These are phyloP conservation scores for Botrytis byssoidea DNA, from an alignment of 2,329 filamentous ascomycete genomes.

Conservation along the genomic window DNA sequence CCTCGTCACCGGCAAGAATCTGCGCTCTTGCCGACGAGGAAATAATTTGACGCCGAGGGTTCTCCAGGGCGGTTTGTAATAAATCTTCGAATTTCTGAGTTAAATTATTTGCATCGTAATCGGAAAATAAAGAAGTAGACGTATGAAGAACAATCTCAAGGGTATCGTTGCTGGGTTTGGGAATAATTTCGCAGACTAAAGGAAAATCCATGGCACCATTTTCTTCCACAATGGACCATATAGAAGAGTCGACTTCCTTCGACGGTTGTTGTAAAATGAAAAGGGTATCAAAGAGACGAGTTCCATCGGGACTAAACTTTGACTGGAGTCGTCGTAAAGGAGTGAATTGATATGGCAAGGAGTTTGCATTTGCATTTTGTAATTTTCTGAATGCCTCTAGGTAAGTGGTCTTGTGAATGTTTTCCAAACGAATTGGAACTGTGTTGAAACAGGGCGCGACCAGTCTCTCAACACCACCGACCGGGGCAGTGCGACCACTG, in stretches of 20 bases:
- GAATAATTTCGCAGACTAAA: conserved; percentile 72
- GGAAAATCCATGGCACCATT: conserved; percentile 70
- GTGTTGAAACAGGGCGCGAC: conserved; percentile 95
- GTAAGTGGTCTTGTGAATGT: conserved; percentile 51
- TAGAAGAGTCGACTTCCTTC: conserved; percentile 52
- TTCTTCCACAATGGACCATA: conserved; percentile 60
- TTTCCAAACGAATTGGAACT: conserved; percentile 65
- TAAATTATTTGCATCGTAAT: conserved; percentile 27
- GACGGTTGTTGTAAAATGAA: conserved; percentile 71
- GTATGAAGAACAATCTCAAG: conserved; percentile 64
- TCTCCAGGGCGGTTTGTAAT: conserved; percentile 30
- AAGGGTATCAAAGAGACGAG: conserved; percentile 73
- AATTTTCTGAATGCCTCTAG: conserved; percentile 38
- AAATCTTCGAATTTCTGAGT: conserved; percentile 31
- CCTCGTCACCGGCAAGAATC: conserved; percentile 26
- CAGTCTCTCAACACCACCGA: conserved; percentile 66
- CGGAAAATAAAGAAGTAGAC: conserved; percentile 45
- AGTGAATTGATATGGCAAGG: conserved; percentile 70
- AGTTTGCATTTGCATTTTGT: conserved; percentile 53
- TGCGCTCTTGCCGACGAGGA: conserved; percentile 27
- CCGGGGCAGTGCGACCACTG: conserved; percentile 67
- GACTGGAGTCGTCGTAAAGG: conserved; percentile 70
- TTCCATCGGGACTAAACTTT: conserved; percentile 45
- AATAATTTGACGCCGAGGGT: conserved; percentile 36
- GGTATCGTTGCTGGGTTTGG: conserved; percentile 50